Evolutionary conservation across 768 basidiomycete species (phyloP).

Genomic region (Suillus brevipes): DNA sequence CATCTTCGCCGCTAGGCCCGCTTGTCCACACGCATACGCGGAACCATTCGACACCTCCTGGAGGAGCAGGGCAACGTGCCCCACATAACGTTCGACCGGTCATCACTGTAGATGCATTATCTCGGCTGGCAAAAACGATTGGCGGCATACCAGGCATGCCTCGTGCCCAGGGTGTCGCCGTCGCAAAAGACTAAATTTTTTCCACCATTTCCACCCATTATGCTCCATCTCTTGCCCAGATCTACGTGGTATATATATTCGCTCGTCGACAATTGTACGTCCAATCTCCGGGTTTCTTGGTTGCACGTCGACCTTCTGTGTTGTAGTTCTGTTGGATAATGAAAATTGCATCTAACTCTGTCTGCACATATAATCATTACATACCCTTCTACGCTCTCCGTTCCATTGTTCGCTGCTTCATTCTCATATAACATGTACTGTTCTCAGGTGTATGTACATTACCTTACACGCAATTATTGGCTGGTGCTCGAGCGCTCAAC

Average conservation of each 20-base stretch:
- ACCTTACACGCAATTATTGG: constrained; percentile 21
- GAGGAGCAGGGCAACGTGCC: constrained; percentile 39
- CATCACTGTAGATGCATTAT: constrained; percentile 70
- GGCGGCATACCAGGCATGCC: constrained; percentile 36
- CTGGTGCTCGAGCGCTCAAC: background rate
- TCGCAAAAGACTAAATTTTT: constrained; percentile 20
- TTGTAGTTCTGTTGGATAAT: constrained; percentile 16
- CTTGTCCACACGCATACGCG: constrained; percentile 43
- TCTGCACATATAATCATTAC: constrained; percentile 14
- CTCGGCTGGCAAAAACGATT: constrained; percentile 62
- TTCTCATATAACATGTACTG: constrained; percentile 23
- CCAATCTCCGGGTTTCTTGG: background rate
- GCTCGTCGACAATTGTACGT: constrained; percentile 13
- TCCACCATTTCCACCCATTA: constrained; percentile 27
- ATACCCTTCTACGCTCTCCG: constrained; percentile 21
- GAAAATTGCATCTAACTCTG: constrained; percentile 17
- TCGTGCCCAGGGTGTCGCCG: constrained; percentile 27
- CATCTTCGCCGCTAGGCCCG: constrained; percentile 44
- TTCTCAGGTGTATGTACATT: constrained; percentile 21
- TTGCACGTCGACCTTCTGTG: constrained; percentile 10
- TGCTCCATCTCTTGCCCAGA: constrained; percentile 9
- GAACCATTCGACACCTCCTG: constrained; percentile 67
- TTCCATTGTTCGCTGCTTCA: constrained; percentile 13
- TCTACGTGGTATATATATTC: constrained; percentile 13
- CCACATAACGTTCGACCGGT: constrained; percentile 60